Evolutionary conservation across 768 basidiomycete species (phyloP), one percentile per base, ranked within the genome.

Genomic region (Suillus weaverae): DNA sequence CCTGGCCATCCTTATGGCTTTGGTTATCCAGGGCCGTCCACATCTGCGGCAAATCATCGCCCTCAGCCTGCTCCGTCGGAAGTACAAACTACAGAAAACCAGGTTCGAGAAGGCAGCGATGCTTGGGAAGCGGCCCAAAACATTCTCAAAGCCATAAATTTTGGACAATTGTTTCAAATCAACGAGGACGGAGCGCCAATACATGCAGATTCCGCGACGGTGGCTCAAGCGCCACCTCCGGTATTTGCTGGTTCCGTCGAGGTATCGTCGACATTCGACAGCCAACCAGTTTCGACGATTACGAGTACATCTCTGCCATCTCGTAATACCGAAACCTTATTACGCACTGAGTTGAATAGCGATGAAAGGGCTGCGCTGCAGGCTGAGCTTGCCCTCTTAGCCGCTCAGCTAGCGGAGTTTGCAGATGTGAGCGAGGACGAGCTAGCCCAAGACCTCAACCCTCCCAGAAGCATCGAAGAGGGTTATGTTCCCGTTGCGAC

Each of bases 61-160:
- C 71, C 70, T 64, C 66, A 41, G 14, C 60, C 50, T 46, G n/a
- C 38, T 22, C 16, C 67, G 39, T 63, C 67, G 35, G 71, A 64
- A 51, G 69, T 61, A 54, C 76, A 67, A 51, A 30, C 59, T 14
- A 7, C 56, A 26, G 63, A 63, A 56, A 30, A 30, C 66, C 67
- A 68, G 70, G 72, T 69, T 11, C 79, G 70, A 18, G 81, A 83
- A 54, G 81, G 79, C n/a, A 80, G 79, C 65, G 87, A 89, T 64
- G 88, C 89, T 14, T 91, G 89, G 83, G 86, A 90, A 71, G 90
- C 90, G 1, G 90, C 90, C 9, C 89, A 91, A 70, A 89, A 85
- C 66, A 92, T 92, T 55, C 80, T 92, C 61, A 86, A 88, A 69
- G 90, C 89, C 4, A 90, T 92, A 76, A 90, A 91, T 72, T 90